Evolutionary conservation across 306 rosid species (phyloP).

Genomic region (Acacia crassicarpa): DNA sequence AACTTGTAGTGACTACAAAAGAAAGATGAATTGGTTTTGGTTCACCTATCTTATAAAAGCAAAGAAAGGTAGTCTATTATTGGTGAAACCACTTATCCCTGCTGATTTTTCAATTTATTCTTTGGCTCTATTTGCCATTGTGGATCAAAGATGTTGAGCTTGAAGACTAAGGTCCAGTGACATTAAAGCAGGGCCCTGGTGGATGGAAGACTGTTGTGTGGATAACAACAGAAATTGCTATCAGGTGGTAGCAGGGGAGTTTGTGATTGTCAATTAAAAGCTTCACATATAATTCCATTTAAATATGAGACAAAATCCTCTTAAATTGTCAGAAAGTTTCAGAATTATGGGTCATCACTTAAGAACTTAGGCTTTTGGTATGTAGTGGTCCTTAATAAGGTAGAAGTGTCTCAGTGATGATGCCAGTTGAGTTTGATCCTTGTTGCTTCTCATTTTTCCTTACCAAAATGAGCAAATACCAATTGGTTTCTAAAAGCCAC

Average conservation of each 20-base stretch:
- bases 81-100: neutral
- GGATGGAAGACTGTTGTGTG: neutral
- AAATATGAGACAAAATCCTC: neutral
- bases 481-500: neutral
- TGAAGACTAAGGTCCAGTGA: neutral
- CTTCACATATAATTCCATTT: neutral
- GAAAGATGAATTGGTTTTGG: neutral
- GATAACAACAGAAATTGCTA: neutral
- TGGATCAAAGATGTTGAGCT: neutral
- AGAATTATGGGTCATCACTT: neutral
- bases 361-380: neutral
- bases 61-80: neutral
- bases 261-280: neutral
- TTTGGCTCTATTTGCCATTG: neutral
- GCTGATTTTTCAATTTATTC: neutral
- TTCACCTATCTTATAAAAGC: neutral
- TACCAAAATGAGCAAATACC: neutral
- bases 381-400: neutral
- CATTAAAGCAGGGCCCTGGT: neutral
- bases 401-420: neutral
- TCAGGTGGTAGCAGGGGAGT: neutral
- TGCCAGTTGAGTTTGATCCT: neutral
- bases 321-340: neutral
- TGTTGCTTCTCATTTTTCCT: neutral
- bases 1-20: neutral